Evolutionary conservation across 345 rosid species (phyloP).

Genomic region (Ceriops tagal): DNA sequence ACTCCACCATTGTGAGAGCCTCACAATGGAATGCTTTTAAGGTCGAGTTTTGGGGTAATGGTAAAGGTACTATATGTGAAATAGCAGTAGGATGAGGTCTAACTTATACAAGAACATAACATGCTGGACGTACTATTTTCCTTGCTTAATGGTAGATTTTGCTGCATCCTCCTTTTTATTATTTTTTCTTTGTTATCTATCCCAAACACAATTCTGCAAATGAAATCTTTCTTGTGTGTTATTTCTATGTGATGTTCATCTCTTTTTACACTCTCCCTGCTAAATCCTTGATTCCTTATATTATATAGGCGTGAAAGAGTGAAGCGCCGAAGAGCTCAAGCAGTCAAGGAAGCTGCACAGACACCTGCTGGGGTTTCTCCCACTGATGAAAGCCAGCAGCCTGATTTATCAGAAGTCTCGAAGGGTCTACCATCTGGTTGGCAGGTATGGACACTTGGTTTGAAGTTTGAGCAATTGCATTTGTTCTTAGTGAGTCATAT

Average conservation of each 20-base stretch:
- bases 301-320: slow-evolving; percentile 81
- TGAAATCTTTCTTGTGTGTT: not conserved
- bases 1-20: too few relatives aligned
- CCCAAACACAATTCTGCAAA: too few relatives aligned
- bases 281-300: not conserved
- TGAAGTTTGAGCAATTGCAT: too few relatives aligned
- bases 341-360: slow-evolving; percentile 43
- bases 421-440: slow-evolving; percentile 72
- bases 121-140: too few relatives aligned
- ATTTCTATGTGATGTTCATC: not conserved
- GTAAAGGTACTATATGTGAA: too few relatives aligned
- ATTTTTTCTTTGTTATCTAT: not conserved
- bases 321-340: slow-evolving; percentile 65
- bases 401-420: slow-evolving; percentile 53
- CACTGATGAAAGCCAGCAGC: slow-evolving; percentile 34
- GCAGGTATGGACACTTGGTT: slow-evolving; percentile 44
- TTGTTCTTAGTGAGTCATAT: too few relatives aligned
- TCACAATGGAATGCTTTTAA: too few relatives aligned
- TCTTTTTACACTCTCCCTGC: not conserved
- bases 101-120: too few relatives aligned
- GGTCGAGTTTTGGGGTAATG: too few relatives aligned
- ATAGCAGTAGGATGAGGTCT: too few relatives aligned
- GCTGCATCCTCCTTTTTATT: not conserved
- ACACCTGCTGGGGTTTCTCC: slow-evolving; percentile 24
- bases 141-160: too few relatives aligned